These are phyloP conservation scores for Hondaea fermentalgiana DNA, from an alignment of 108 stramenopile species.

Conservation along the genomic window DNA sequence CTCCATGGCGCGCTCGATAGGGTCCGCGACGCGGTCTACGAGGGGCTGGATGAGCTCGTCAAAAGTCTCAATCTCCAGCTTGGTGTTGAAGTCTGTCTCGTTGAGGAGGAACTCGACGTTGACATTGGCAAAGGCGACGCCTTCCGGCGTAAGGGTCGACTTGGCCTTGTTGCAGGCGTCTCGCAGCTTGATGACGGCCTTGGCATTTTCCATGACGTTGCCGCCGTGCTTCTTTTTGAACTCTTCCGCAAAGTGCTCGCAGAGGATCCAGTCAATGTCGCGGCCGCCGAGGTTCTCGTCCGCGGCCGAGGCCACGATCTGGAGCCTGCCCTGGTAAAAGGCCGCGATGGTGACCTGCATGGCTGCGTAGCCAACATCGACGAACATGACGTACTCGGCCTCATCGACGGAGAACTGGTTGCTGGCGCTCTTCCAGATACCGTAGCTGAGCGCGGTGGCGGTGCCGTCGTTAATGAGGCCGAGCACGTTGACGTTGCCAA, in stretches of 20 bases:
- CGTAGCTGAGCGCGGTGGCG: constrained; percentile 88
- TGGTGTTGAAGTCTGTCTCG: constrained; percentile 75
- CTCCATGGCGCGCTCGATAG: constrained; percentile 66
- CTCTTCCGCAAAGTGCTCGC: constrained; percentile 72
- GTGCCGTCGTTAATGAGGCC: constrained; percentile 89
- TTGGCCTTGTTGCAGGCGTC: constrained; percentile 91
- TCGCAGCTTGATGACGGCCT: constrained; percentile 80
- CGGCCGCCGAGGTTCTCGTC: constrained; percentile 81
- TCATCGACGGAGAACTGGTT: constrained; percentile 71
- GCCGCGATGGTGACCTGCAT: constrained; percentile 72
- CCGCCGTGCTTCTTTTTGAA: constrained; percentile 76
- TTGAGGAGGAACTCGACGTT: constrained; percentile 85
- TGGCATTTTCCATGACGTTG: constrained; percentile 65
- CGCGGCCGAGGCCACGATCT: constrained; percentile 64
- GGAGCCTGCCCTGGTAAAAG: constrained; percentile 79
- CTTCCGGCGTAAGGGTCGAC: constrained; percentile 88
- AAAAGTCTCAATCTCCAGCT: constrained; percentile 69
- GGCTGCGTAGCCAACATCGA: constrained; percentile 25
- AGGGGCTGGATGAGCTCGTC: constrained; percentile 68
- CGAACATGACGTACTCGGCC: constrained; percentile 70
- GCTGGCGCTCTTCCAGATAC: constrained; percentile 92
- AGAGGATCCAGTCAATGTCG: constrained; percentile 80
- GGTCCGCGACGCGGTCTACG: constrained; percentile 62
- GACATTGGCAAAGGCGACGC: constrained; percentile 84
- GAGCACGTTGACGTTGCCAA: constrained; percentile 78